Percentiles rank a stretch among this genome's conserved stretches.
Evolutionary conservation across 495 filamentous ascomycete species (phyloP).

Genomic region (Xylaria scruposa): DNA sequence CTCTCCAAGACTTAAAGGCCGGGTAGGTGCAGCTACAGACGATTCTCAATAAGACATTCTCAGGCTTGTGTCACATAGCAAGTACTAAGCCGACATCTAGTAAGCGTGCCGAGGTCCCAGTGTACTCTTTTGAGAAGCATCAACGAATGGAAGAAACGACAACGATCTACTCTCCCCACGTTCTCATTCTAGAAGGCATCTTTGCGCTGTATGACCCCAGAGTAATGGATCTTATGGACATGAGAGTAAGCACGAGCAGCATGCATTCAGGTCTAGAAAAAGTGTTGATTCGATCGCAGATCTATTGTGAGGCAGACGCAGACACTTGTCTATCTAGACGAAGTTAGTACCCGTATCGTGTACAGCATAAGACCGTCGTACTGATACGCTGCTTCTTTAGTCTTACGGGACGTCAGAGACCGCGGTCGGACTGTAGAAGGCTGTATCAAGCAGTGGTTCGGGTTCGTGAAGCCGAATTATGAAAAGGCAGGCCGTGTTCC

Average conservation of each 20-base stretch:
- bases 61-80: not conserved
- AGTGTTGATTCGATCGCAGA: constrained; percentile 53
- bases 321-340: constrained; percentile 92
- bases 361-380: not conserved
- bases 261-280: not conserved
- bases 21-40: constrained; percentile 67
- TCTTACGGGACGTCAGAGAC: constrained; percentile 84
- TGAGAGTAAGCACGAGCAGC: constrained; percentile 66
- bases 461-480: constrained; percentile 94
- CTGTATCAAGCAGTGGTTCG: constrained; percentile 97
- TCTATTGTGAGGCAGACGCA: constrained; percentile 95
- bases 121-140: constrained; percentile 96
- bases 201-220: constrained; percentile 90
- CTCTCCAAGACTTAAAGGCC: constrained; percentile 81
- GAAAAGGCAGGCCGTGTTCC: constrained; percentile 54
- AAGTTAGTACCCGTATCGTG: constrained; percentile 62
- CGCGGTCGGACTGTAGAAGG: constrained; percentile 88
- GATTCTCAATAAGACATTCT: not conserved
- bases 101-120: constrained; percentile 88
- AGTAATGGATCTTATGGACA: constrained; percentile 85
- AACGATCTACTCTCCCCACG: constrained; percentile 93
- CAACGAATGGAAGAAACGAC: constrained; percentile 78
- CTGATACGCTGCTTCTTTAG: constrained; percentile 47
- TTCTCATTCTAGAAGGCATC: constrained; percentile 94
- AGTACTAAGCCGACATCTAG: constrained; percentile 50